A percentile compares a stretch with the other conserved stretches of the same genome.
These are phyloP conservation scores for Xanthoconium purpureum DNA, from an alignment of 768 basidiomycete genomes.

Conservation along the genomic window DNA sequence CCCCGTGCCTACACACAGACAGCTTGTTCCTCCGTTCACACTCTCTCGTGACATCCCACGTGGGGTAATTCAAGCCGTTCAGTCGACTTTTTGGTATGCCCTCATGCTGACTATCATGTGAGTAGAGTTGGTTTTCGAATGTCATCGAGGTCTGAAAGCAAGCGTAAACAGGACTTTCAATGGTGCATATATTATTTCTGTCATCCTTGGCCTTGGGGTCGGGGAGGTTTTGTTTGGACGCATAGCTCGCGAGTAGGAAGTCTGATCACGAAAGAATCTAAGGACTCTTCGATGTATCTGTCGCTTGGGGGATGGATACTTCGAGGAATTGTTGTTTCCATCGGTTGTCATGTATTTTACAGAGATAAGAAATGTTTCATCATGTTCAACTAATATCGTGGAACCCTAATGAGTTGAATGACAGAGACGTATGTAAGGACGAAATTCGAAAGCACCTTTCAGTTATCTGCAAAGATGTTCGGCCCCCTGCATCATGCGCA, in stretches of 20 bases:
- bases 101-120: slow-evolving; percentile 86
- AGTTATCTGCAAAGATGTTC: too few relatives aligned
- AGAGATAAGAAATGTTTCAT: too few relatives aligned
- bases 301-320: too few relatives aligned
- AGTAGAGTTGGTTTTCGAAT: slow-evolving; percentile 21
- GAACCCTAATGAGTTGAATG: too few relatives aligned
- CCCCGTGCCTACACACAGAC: slow-evolving; percentile 10
- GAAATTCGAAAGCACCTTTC: too few relatives aligned
- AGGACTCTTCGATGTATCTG: not conserved
- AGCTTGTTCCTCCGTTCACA: slow-evolving; percentile 58
- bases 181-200: slow-evolving; percentile 69
- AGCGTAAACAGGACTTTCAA: slow-evolving; percentile 70
- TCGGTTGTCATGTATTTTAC: too few relatives aligned
- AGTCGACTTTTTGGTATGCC: slow-evolving; percentile 59
- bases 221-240: slow-evolving; percentile 76
- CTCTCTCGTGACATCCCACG: slow-evolving; percentile 66
- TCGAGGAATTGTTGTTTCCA: not conserved
- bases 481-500: too few relatives aligned
- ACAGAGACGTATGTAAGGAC: too few relatives aligned
- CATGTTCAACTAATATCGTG: too few relatives aligned
- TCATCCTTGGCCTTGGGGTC: slow-evolving; percentile 65
- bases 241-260: slow-evolving; percentile 30
- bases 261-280: not conserved
- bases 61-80: slow-evolving; percentile 60
- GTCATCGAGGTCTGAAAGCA: slow-evolving; percentile 3